These are phyloP conservation scores for Rubroshorea leprosula DNA, from an alignment of 345 rosid genomes.

Conservation along the genomic window DNA sequence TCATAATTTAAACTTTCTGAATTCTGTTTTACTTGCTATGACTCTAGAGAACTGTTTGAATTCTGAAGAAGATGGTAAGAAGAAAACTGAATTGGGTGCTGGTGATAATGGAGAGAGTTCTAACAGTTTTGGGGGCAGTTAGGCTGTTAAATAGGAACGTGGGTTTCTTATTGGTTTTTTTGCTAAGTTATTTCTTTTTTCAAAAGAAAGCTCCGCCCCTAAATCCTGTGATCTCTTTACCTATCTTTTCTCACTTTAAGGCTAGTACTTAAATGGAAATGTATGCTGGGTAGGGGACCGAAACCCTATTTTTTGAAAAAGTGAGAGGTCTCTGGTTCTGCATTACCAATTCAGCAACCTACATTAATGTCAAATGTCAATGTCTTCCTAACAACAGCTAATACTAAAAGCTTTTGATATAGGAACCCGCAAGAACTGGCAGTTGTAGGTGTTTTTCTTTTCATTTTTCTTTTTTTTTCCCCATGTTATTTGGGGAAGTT, in stretches of 20 bases:
- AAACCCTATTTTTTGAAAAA: not conserved
- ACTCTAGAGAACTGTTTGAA: not conserved
- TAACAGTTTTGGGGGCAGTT: constrained; percentile 42
- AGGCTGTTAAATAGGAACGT: constrained; percentile 46
- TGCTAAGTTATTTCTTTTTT: constrained; percentile 18
- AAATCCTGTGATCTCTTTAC: constrained; percentile 49
- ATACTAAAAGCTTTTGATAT: constrained; percentile 1
- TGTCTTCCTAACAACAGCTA: not conserved
- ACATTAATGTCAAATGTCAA: not conserved
- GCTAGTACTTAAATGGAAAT: constrained; percentile 15
- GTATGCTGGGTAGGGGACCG: constrained; percentile 24
- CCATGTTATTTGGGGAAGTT: constrained; percentile 6
- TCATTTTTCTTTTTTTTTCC: too few relatives aligned
- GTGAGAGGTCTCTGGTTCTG: not conserved
- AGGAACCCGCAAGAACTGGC: too few relatives aligned
- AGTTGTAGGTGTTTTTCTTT: too few relatives aligned
- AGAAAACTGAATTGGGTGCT: constrained; percentile 16
- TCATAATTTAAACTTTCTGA: constrained; percentile 33
- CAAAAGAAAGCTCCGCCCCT: constrained; percentile 54
- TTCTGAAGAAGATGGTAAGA: constrained; percentile 1
- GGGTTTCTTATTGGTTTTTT: constrained; percentile 33
- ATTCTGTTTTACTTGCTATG: constrained; percentile 1
- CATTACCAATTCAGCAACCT: constrained; percentile 1
- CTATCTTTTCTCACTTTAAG: constrained; percentile 30
- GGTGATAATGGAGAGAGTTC: constrained; percentile 25